Conservation (phyloP, 208 protist genomes). For the Leishmania amazonensis region DNA sequence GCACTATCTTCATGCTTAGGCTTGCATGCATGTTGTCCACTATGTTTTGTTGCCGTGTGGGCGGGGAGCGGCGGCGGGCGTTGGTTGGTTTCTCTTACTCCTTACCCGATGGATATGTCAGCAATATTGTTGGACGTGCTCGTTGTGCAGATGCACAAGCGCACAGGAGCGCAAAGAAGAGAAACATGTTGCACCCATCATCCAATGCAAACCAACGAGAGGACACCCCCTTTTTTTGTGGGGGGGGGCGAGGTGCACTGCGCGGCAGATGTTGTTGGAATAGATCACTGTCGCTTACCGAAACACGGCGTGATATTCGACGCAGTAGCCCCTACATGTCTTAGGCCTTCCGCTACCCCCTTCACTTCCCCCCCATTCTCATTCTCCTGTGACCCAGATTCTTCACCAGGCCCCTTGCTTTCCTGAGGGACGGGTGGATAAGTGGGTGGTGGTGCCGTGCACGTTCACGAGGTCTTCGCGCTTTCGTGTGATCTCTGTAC, state of each 20-base stretch:
- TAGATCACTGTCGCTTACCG: neutral
- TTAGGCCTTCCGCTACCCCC: neutral
- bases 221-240: neutral
- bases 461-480: neutral
- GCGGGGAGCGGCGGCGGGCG: neutral
- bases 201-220: neutral
- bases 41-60: neutral
- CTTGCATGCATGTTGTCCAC: neutral
- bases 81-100: neutral
- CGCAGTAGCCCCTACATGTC: neutral
- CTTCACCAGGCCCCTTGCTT: neutral
- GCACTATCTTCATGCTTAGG: neutral
- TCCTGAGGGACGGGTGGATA: neutral
- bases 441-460: neutral
- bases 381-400: neutral
- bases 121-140: neutral
- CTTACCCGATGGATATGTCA: neutral
- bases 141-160: neutral
- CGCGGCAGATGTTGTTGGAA: neutral
- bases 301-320: neutral
- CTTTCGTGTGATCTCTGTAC: neutral
- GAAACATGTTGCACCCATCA: neutral
- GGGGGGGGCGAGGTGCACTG: neutral
- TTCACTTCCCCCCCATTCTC: neutral
- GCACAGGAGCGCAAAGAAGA: neutral